Percentiles rank a stretch among this genome's conserved stretches.
These are phyloP conservation scores for Metschnikowia lachancei DNA, from an alignment of 805 yeast species.

Conservation along the genomic window DNA sequence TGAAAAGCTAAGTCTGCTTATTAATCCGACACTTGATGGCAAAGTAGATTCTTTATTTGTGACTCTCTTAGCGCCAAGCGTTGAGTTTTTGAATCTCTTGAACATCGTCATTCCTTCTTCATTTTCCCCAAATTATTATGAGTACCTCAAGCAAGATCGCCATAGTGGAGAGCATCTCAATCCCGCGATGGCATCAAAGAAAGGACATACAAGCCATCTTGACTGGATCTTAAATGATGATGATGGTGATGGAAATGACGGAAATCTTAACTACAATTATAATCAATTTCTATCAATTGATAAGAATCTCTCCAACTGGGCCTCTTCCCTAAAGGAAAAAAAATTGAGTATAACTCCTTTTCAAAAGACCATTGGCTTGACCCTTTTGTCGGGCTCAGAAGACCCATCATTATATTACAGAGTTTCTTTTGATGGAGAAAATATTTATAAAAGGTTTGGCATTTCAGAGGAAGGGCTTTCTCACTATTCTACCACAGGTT, in stretches of 20 bases:
- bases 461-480: slow-evolving; percentile 18
- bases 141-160: slow-evolving; percentile 32
- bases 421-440: slow-evolving; percentile 22
- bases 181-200: slow-evolving; percentile 5
- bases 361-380: slow-evolving; percentile 31
- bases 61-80: slow-evolving; percentile 39
- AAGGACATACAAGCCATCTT: slow-evolving; percentile 22
- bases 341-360: slow-evolving; percentile 25
- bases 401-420: slow-evolving; percentile 33
- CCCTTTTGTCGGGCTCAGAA: slow-evolving; percentile 22
- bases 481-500: slow-evolving; percentile 29
- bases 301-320: slow-evolving; percentile 41
- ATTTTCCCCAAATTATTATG: slow-evolving; percentile 45
- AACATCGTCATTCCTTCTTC: slow-evolving; percentile 47
- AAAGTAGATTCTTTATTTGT: slow-evolving; percentile 33
- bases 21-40: slow-evolving; percentile 20
- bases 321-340: slow-evolving; percentile 35
- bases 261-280: slow-evolving; percentile 44
- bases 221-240: slow-evolving; percentile 47
- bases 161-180: slow-evolving; percentile 12
- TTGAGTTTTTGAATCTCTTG: slow-evolving; percentile 43
- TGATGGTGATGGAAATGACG: slow-evolving; percentile 49
- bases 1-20: slow-evolving; percentile 37
- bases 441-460: slow-evolving; percentile 13
- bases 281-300: slow-evolving; percentile 43